Percentiles rank a stretch among this genome's conserved stretches.
Conservation (phyloP, 179 eudicot genomes). For the Carnegiea gigantea region DNA sequence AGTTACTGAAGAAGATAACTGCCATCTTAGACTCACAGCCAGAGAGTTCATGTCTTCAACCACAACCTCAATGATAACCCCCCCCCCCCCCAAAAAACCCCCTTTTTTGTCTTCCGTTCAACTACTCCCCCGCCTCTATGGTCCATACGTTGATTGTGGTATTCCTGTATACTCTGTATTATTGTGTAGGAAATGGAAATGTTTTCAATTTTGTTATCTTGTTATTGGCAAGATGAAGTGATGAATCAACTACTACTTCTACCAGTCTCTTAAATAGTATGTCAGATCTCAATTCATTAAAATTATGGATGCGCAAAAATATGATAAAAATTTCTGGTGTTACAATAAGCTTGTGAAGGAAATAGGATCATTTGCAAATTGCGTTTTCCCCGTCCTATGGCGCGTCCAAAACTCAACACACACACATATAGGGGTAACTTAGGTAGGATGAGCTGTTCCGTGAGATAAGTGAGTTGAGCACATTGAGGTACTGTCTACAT, state of each 20-base stretch:
- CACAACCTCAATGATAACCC: neutral
- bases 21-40: constrained; percentile 45
- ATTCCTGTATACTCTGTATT: neutral
- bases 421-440: no score
- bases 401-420: no score
- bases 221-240: neutral
- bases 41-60: constrained; percentile 10
- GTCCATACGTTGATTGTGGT: neutral
- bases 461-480: no score
- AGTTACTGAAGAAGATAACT: constrained; percentile 75
- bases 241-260: neutral
- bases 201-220: neutral
- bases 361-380: no score
- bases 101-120: neutral
- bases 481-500: no score
- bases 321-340: no score
- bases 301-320: no score
- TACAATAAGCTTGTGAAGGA: no score
- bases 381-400: no score
- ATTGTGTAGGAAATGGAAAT: neutral
- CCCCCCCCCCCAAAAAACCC: neutral
- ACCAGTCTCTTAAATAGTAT: no score
- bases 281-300: no score
- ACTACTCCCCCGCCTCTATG: neutral
- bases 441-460: no score